A percentile compares a stretch with the other conserved stretches of the same genome.
These are phyloP conservation scores for Plasmodiophora brassicae DNA, from an alignment of 208 protist genomes.

Conservation along the genomic window DNA sequence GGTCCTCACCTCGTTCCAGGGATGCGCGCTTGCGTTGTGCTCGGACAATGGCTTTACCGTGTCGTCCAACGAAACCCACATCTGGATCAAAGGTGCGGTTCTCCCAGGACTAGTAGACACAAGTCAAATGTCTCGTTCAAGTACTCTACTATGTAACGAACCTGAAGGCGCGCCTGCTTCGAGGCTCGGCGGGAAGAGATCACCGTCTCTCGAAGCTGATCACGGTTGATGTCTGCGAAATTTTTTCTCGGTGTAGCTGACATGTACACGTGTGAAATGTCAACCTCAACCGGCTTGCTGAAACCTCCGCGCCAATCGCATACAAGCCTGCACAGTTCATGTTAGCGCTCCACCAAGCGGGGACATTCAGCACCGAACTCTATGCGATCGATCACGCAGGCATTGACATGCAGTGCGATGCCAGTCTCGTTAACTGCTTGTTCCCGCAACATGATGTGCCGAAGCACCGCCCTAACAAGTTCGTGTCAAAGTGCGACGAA, in stretches of 20 bases:
- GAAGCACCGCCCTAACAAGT: background rate
- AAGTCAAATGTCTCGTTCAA: background rate
- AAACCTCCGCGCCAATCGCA: background rate
- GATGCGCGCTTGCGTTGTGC: background rate
- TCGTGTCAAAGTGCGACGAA: too few species aligned
- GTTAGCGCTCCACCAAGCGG: background rate
- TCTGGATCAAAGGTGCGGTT: background rate
- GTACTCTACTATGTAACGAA: background rate
- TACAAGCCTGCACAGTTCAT: constrained; percentile 10
- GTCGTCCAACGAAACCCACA: background rate
- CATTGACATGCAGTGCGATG: background rate
- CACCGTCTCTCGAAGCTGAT: background rate
- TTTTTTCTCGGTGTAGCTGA: background rate
- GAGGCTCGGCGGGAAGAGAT: background rate
- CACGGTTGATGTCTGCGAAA: background rate
- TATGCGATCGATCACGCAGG: background rate
- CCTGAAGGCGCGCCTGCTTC: background rate
- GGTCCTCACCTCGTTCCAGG: background rate
- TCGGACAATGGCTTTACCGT: background rate
- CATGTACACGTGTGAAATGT: background rate
- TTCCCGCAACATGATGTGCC: background rate
- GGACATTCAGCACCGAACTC: background rate
- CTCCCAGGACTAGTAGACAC: background rate
- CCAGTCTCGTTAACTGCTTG: background rate
- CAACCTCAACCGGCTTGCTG: constrained; percentile 16